These are phyloP conservation scores for Ogataea trehalophila DNA, from an alignment of 805 yeast species.

Conservation along the genomic window DNA sequence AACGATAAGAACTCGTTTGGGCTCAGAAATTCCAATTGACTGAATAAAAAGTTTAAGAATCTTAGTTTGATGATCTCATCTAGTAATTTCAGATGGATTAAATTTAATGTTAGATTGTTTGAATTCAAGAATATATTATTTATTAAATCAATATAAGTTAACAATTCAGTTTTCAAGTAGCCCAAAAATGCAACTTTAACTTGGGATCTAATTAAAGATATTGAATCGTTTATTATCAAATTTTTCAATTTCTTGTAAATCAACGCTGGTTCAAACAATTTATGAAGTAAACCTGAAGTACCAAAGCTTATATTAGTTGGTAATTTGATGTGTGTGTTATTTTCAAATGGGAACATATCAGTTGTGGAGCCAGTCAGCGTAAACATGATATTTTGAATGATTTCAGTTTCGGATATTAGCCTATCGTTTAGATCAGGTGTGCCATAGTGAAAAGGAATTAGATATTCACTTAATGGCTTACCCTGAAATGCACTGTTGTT, in stretches of 20 bases:
- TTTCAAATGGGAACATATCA: slow-evolving; percentile 43
- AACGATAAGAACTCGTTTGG: slow-evolving; percentile 53
- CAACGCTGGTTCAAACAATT: slow-evolving; percentile 67
- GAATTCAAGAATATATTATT: slow-evolving; percentile 32
- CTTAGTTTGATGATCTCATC: slow-evolving; percentile 56
- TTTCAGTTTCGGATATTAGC: slow-evolving; percentile 35
- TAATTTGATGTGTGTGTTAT: slow-evolving; percentile 31
- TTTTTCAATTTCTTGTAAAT: slow-evolving; percentile 47
- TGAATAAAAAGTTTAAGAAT: slow-evolving; percentile 43
- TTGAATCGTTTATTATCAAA: slow-evolving; percentile 24
- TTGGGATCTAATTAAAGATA: slow-evolving; percentile 37
- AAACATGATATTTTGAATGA: slow-evolving; percentile 45
- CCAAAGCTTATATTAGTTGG: slow-evolving; percentile 55
- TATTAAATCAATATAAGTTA: slow-evolving; percentile 32
- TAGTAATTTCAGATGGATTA: slow-evolving; percentile 37
- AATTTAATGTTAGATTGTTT: slow-evolving; percentile 27
- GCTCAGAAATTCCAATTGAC: slow-evolving; percentile 25
- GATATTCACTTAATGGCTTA: slow-evolving; percentile 26
- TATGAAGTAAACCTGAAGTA: slow-evolving; percentile 48
- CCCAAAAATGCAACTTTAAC: slow-evolving; percentile 59
- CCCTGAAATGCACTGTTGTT: slow-evolving; percentile 4
- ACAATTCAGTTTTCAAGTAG: slow-evolving; percentile 35
- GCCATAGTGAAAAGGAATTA: slow-evolving; percentile 28
- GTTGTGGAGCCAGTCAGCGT: slow-evolving; percentile 62
- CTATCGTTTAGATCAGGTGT: slow-evolving; percentile 20